phyloP scores from a whole-genome alignment of 805 yeast genomes.

The Ogataea paraovalis region DNA sequence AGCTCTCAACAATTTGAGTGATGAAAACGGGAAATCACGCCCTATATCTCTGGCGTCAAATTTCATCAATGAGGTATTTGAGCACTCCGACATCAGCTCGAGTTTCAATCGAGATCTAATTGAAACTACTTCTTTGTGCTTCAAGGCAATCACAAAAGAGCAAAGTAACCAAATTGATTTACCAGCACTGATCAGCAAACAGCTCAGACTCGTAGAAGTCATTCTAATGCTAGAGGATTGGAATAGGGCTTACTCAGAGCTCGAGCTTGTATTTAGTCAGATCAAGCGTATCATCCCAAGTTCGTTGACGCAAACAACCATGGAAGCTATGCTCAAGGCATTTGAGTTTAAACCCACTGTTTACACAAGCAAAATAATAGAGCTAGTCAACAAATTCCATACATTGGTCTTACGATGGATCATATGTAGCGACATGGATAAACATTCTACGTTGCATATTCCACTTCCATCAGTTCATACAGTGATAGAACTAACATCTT shows the following conservation, averaged over 20 bases:
- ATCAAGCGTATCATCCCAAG: neutral
- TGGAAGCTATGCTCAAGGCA: conserved; percentile 3
- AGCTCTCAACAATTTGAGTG: neutral
- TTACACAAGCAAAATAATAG: conserved; percentile 1
- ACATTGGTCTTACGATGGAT: neutral
- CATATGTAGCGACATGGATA: neutral
- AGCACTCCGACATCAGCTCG: neutral
- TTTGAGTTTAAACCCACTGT: conserved; percentile 4
- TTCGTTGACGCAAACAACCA: neutral
- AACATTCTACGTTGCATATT: neutral
- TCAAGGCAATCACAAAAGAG: conserved; percentile 5
- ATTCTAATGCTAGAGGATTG: neutral
- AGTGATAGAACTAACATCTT: conserved; percentile 3
- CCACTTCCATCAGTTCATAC: conserved; percentile 3
- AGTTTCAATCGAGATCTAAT: conserved; percentile 2
- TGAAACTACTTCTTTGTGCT: conserved; percentile 9
- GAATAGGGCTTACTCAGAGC: neutral
- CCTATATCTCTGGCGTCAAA: conserved; percentile 9
- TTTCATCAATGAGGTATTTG: conserved; percentile 7
- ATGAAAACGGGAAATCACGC: neutral
- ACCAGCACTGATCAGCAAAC: neutral
- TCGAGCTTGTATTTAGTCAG: neutral
- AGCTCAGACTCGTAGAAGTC: neutral
- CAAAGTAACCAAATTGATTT: neutral
- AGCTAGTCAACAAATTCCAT: conserved; percentile 1